Percentiles rank a stretch among this genome's conserved stretches.
These are phyloP conservation scores for Melanomma pulvis-pyrius DNA, from an alignment of 495 filamentous ascomycete genomes.

Conservation along the genomic window DNA sequence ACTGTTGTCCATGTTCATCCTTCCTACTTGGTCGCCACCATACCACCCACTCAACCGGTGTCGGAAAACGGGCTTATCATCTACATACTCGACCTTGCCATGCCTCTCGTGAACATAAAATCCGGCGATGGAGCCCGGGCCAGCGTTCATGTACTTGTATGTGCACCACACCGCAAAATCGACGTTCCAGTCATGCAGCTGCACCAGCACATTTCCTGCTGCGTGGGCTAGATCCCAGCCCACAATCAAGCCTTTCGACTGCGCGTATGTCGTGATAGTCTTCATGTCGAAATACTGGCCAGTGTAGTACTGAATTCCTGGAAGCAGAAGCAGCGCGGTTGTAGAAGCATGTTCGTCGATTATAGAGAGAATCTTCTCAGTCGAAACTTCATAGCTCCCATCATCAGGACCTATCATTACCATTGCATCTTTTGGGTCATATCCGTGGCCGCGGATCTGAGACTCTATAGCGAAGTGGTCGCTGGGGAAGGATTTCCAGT, in stretches of 20 bases:
- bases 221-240: conserved; percentile 97
- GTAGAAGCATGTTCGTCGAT: conserved; percentile 74
- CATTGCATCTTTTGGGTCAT: conserved; percentile 24
- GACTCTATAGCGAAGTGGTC: conserved; percentile 52
- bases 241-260: conserved; percentile 70
- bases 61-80: neutral
- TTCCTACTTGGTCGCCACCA: conserved; percentile 73
- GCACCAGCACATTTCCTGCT: conserved; percentile 82
- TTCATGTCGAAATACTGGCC: conserved; percentile 87
- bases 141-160: conserved; percentile 94
- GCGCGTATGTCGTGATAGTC: conserved; percentile 79
- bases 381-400: conserved; percentile 46
- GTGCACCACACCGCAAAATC: conserved; percentile 94
- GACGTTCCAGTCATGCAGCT: conserved; percentile 87
- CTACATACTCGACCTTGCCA: conserved; percentile 41
- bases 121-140: conserved; percentile 84
- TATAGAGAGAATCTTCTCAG: conserved; percentile 56
- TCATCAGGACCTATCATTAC: neutral
- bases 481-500: conserved; percentile 90
- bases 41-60: conserved; percentile 74
- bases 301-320: conserved; percentile 91
- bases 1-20: conserved; percentile 75
- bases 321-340: conserved; percentile 81
- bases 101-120: conserved; percentile 85
- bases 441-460: conserved; percentile 9